phyloP scores from a whole-genome alignment of 208 protist genomes.

The Angomonas ambiguus region DNA sequence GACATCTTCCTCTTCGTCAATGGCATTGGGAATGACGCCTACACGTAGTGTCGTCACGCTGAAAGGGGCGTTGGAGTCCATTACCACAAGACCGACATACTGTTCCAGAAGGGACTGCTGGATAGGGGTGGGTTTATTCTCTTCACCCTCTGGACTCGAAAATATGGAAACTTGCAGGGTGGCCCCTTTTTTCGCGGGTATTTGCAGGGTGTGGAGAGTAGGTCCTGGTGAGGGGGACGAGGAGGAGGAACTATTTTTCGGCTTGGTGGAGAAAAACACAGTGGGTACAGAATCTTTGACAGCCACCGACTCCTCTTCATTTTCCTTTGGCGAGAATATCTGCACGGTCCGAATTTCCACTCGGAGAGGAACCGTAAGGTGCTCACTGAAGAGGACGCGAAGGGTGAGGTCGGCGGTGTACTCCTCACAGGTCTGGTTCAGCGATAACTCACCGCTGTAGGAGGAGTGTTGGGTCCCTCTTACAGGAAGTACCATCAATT shows the following conservation, averaged over 20 bases:
- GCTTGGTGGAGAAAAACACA: slow-evolving; percentile 4
- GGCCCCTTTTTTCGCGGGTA: neutral
- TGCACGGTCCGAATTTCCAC: slow-evolving; percentile 26
- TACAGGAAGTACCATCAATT: slow-evolving; percentile 10
- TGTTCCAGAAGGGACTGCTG: slow-evolving; percentile 58
- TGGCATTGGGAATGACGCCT: slow-evolving; percentile 28
- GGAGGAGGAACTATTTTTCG: neutral
- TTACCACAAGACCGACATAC: slow-evolving; percentile 48
- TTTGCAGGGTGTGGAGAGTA: neutral
- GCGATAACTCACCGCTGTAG: neutral
- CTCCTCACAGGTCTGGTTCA: slow-evolving; percentile 1
- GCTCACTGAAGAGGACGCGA: slow-evolving; percentile 25
- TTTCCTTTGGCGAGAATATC: neutral
- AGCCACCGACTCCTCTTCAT: neutral
- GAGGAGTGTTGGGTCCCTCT: neutral
- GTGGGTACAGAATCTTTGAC: neutral
- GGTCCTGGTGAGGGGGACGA: neutral
- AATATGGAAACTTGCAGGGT: neutral
- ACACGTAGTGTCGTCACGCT: slow-evolving; percentile 56
- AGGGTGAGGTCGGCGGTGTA: neutral
- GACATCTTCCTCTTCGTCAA: slow-evolving; percentile 10
- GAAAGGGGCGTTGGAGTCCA: slow-evolving; percentile 73
- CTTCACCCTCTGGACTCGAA: neutral
- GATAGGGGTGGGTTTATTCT: slow-evolving; percentile 13
- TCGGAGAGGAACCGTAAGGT: slow-evolving; percentile 26